A percentile compares a stretch with the other conserved stretches of the same genome.
Conservation (phyloP, 2,329 filamentous ascomycete genomes). For the Fusarium sp. region DNA sequence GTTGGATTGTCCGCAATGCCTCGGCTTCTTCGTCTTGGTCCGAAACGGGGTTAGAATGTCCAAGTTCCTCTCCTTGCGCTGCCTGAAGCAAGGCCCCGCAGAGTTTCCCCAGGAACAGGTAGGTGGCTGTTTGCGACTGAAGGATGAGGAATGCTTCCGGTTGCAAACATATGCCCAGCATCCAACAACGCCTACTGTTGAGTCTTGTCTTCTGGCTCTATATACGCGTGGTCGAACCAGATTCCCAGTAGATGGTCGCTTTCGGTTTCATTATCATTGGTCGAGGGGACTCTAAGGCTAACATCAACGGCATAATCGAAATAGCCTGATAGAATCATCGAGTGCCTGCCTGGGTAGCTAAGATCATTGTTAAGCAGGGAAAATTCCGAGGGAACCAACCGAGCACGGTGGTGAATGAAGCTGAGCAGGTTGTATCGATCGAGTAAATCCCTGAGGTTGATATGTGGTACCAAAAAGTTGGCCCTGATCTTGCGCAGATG, state of each 20-base stretch:
- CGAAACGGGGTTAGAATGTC: background rate
- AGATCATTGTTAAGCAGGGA: constrained; percentile 23
- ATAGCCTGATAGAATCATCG: constrained; percentile 25
- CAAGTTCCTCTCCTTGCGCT: background rate
- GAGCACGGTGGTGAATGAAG: constrained; percentile 37
- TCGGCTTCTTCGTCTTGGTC: background rate
- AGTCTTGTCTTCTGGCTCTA: background rate
- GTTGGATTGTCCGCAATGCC: background rate
- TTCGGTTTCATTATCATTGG: background rate
- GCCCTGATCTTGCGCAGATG: constrained; percentile 21
- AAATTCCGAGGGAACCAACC: constrained; percentile 16
- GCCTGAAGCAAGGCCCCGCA: constrained; percentile 17
- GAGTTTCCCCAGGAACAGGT: constrained; percentile 20
- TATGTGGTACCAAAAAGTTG: constrained; percentile 36
- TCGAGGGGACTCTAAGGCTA: background rate
- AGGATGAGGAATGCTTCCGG: constrained; percentile 28
- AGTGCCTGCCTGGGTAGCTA: constrained; percentile 29
- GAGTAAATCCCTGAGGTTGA: constrained; percentile 31
- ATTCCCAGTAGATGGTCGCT: background rate
- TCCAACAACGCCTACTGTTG: background rate
- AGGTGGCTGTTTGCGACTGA: constrained; percentile 31
- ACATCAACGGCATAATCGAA: background rate
- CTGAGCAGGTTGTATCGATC: constrained; percentile 26
- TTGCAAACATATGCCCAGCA: background rate
- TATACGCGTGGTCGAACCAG: background rate